Evolutionary conservation across 805 yeast species (phyloP).

Genomic region (Alloascoidea africana): DNA sequence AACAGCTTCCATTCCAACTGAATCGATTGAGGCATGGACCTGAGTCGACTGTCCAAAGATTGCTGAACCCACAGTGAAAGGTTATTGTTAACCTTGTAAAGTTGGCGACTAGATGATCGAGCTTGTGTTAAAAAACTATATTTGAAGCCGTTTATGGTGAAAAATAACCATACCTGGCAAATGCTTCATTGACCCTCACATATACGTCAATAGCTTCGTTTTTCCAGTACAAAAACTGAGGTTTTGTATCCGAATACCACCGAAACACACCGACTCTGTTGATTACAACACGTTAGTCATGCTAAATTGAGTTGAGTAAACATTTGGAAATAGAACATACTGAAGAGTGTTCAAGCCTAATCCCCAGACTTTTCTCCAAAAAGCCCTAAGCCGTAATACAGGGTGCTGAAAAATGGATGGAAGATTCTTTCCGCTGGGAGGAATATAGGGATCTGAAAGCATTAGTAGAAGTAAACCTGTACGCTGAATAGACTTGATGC

Average conservation of each 20-base stretch:
- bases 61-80: conserved; percentile 51
- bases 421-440: conserved; percentile 29
- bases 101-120: too few relatives aligned
- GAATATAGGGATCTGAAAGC: conserved; percentile 35
- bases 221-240: conserved; percentile 65
- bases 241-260: conserved; percentile 51
- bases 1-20: conserved; percentile 65
- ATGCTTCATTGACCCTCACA: conserved; percentile 67
- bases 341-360: conserved; percentile 51
- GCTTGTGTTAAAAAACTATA: neutral
- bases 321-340: conserved; percentile 7
- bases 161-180: conserved; percentile 39
- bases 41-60: conserved; percentile 35
- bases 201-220: conserved; percentile 69
- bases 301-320: conserved; percentile 10
- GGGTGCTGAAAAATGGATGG: conserved; percentile 31
- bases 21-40: conserved; percentile 38
- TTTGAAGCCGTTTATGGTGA: neutral
- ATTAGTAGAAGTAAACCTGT: too few relatives aligned
- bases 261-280: conserved; percentile 52
- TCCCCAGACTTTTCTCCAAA: conserved; percentile 44
- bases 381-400: conserved; percentile 22
- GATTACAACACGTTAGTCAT: conserved; percentile 18
- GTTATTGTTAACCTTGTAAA: conserved; percentile 27
- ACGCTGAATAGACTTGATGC: too few relatives aligned